Evolutionary conservation across 148 eudicot species (phyloP).

Genomic region (Rhododendron griersonianum): DNA sequence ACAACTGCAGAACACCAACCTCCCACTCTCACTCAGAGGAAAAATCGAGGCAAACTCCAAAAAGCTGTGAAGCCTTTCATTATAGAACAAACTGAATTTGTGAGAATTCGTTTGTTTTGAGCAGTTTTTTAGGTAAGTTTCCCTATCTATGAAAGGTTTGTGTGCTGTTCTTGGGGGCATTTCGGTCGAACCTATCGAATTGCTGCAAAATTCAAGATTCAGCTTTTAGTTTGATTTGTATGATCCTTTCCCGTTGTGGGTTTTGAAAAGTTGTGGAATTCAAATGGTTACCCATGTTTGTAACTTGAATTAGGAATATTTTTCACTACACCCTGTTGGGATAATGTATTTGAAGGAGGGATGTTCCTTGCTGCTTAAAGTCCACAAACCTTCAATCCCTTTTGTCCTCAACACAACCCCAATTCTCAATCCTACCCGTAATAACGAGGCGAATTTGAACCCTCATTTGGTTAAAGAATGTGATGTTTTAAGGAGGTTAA

Average conservation of each 20-base stretch:
- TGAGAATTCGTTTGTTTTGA: background rate
- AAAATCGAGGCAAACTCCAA: background rate
- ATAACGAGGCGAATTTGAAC: constrained; percentile 13
- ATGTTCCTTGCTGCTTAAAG: constrained; percentile 58
- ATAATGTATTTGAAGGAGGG: constrained; percentile 76
- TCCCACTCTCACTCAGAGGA: background rate
- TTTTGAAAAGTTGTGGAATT: background rate
- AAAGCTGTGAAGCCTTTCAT: background rate
- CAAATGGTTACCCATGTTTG: background rate
- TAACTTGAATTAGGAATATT: constrained; percentile 1
- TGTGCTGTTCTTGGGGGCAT: background rate
- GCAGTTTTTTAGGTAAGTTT: background rate
- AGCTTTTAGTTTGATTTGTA: background rate
- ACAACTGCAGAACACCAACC: background rate
- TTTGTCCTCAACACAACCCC: constrained; percentile 63
- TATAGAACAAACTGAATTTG: background rate
- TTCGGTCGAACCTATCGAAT: background rate
- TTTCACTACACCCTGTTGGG: background rate
- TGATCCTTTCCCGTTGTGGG: background rate
- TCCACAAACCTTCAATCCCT: constrained; percentile 60
- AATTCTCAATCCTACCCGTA: constrained; percentile 12
- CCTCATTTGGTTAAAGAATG: constrained; percentile 31
- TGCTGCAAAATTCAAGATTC: background rate
- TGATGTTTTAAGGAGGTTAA: constrained; percentile 50
- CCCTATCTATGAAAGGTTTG: background rate